These are phyloP conservation scores for Davidsoniella australis DNA, from an alignment of 2,329 filamentous ascomycete genomes.

Conservation along the genomic window DNA sequence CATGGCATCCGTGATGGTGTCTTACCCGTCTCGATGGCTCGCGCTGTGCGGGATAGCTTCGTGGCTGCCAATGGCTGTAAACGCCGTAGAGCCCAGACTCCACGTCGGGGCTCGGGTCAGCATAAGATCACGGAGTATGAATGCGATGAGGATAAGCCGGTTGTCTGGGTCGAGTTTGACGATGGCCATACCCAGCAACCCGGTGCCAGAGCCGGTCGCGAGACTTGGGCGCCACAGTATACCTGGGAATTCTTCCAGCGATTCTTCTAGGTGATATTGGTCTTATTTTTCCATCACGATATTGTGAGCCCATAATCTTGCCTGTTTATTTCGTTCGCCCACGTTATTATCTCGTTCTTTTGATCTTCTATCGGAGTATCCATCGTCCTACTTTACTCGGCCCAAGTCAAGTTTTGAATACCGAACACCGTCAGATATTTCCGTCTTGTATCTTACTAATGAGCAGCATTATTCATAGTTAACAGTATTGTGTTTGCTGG, in stretches of 20 bases:
- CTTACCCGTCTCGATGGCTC: constrained; percentile 19
- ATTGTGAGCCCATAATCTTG: no score
- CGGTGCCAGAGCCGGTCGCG: constrained; percentile 1
- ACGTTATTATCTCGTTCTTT: no score
- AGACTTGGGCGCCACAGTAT: constrained; percentile 4
- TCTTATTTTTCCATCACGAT: no score
- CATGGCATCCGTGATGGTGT: constrained; percentile 22
- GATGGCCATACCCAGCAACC: constrained; percentile 10
- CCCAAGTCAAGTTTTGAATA: no score
- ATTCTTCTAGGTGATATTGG: constrained; percentile 7
- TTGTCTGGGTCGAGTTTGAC: constrained; percentile 18
- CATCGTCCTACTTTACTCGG: no score
- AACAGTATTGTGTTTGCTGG: no score
- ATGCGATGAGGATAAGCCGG: constrained; percentile 16
- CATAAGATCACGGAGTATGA: constrained; percentile 18
- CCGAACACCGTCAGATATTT: no score
- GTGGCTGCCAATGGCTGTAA: constrained; percentile 21
- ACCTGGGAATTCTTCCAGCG: constrained; percentile 13
- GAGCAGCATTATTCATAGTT: no score
- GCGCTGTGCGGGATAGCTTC: constrained; percentile 20
- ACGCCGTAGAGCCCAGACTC: constrained; percentile 16
- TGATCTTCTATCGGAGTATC: no score
- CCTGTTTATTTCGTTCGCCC: no score
- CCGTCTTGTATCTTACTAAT: no score
- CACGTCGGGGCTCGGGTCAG: constrained; percentile 12